Evolutionary conservation across 2,329 filamentous ascomycete species (phyloP), one percentile per base, ranked within the genome.

Genomic region (Cercospora sp.): DNA sequence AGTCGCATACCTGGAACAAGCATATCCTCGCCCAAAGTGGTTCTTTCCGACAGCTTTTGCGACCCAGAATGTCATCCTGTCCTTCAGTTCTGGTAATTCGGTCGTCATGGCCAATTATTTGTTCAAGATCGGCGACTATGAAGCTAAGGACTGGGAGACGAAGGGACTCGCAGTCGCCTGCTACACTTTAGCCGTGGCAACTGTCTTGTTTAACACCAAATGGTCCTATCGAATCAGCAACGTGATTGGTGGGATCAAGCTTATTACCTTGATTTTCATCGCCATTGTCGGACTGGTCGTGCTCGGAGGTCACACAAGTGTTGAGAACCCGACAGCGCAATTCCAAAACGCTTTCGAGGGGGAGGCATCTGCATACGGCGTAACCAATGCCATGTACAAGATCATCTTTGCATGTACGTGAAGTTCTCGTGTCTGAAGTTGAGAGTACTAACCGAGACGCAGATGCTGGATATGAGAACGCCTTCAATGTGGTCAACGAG

Each of bases 1-100:
- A 72, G 88, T 89, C 0, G 89, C 89, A 0, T 91, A 90, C 71
- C 82, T 91, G 0, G 89, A 91, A 71, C 89, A 91, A 73, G 86
- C 87, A 0, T 91, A 85, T 69, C 88, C 88, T 0, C 82, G 87
- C 1, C 89, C 89, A 0, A 85, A 82, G 64, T 89, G 87, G 74
- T 83, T 91, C 68, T 87, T 91, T 60, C 87, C 89, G 0, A 86
- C 87, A 0, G 82, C 87, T 0, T 91, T 89, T 74, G 89, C 89
- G 0, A 84, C 90, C 2, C 87, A 89, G 74, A 84, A 85, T 0
- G 87, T 91, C 1, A 76, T 89, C 1, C 78, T 91, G 3, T 90
- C 89, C 0, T 91, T 91, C 70, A 87, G 86, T 70, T 89, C 87
- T 71, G 86, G 87, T 48, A 91, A 91, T 75, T 83, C 87, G 0